A percentile compares a stretch with the other conserved stretches of the same genome.
These are phyloP conservation scores for Dissophora ornata DNA, from an alignment of 192 early-diverging fungal genomes.

Conservation along the genomic window DNA sequence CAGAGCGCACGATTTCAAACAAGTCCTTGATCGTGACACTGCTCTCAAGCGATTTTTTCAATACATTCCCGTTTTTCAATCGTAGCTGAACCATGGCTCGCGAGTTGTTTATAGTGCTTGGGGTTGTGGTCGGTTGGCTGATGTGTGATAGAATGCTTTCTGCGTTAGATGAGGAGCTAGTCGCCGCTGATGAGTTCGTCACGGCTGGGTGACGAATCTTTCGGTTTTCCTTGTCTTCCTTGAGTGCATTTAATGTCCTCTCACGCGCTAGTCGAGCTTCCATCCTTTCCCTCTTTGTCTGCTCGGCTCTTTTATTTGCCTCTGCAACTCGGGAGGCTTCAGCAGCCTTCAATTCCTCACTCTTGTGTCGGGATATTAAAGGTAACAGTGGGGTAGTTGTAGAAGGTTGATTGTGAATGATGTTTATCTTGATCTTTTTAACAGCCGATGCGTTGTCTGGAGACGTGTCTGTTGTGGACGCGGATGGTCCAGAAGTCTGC, in stretches of 20 bases:
- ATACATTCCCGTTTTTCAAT: conserved; percentile 33
- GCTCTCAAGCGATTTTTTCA: conserved; percentile 23
- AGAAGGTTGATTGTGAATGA: conserved; percentile 11
- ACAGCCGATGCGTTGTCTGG: background rate
- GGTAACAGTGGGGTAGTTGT: conserved; percentile 11
- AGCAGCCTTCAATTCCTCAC: conserved; percentile 14
- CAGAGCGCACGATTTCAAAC: conserved; percentile 33
- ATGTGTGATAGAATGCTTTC: too few relatives aligned
- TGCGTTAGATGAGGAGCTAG: too few relatives aligned
- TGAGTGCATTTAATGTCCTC: conserved; percentile 34
- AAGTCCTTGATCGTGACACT: conserved; percentile 24
- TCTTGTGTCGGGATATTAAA: conserved; percentile 34
- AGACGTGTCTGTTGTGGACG: background rate
- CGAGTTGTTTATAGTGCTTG: too few relatives aligned
- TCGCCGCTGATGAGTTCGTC: background rate
- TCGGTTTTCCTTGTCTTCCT: conserved; percentile 38
- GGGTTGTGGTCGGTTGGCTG: too few relatives aligned
- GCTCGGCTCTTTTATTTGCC: conserved; percentile 23
- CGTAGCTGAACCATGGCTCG: conserved; percentile 27
- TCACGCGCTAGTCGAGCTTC: conserved; percentile 32
- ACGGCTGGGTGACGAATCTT: conserved; percentile 7
- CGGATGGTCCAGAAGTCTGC: background rate
- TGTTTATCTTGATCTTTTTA: conserved; percentile 53
- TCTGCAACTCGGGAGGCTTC: conserved; percentile 29
- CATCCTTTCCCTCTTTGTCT: conserved; percentile 25